A percentile compares a stretch with the other conserved stretches of the same genome.
Evolutionary conservation across 129 eudicot genomes (phyloP).

Genomic region (Scalesia atractyloides): DNA sequence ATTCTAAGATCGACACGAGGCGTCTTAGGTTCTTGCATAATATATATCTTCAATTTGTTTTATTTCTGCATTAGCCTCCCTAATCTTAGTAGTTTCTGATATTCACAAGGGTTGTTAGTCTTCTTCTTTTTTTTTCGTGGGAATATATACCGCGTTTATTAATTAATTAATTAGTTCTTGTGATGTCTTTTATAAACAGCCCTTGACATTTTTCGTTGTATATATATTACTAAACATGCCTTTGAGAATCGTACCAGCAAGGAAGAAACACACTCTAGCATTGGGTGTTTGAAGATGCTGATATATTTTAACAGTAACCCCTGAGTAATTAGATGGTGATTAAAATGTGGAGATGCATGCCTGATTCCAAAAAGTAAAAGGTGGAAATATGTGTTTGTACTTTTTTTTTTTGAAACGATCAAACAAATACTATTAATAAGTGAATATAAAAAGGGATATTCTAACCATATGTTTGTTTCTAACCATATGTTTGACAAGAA

Average conservation of each 20-base stretch:
- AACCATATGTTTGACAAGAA: background rate
- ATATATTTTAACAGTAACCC: background rate
- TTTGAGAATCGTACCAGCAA: background rate
- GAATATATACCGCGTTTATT: conserved; percentile 1
- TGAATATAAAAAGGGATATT: background rate
- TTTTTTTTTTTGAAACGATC: background rate
- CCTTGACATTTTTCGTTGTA: background rate
- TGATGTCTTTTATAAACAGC: conserved; percentile 5
- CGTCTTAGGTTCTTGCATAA: background rate
- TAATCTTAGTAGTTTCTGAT: conserved; percentile 8
- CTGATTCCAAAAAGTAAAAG: background rate
- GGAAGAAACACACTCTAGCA: background rate
- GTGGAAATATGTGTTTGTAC: background rate
- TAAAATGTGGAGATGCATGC: background rate
- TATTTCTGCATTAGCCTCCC: conserved; percentile 23
- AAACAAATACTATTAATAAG: background rate
- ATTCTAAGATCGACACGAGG: background rate
- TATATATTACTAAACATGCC: background rate
- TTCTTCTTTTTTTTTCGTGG: conserved; percentile 12
- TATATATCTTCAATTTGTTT: conserved; percentile 9
- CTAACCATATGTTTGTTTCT: background rate
- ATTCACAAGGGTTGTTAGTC: conserved; percentile 18
- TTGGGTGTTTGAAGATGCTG: background rate
- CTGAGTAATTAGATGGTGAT: background rate
- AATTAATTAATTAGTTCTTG: background rate